Percentiles rank a stretch among this genome's conserved stretches.
Conservation (phyloP, 2,329 filamentous ascomycete species). For the Xylaria sp. region DNA sequence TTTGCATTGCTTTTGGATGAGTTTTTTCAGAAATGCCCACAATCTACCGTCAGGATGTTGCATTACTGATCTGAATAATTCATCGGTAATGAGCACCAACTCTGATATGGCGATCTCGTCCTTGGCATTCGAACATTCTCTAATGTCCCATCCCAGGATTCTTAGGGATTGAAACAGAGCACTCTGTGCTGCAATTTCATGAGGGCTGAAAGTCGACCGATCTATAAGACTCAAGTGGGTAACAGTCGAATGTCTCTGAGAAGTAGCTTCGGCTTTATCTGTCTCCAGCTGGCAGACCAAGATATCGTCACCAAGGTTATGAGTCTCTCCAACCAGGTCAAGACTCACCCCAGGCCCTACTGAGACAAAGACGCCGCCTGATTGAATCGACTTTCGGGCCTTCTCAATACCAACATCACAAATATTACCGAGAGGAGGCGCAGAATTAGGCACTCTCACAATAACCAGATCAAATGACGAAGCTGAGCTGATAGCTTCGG, state of each 20-base stretch:
- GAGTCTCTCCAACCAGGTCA: not conserved
- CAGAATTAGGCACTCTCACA: not conserved
- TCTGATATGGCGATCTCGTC: not conserved
- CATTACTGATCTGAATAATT: not conserved
- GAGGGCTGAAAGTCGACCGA: not conserved
- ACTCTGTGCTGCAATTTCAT: not conserved
- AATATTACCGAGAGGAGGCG: too few species aligned
- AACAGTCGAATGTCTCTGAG: not conserved
- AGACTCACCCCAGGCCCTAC: not conserved
- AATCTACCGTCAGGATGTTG: not conserved
- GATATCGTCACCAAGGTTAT: not conserved
- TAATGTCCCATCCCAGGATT: not conserved
- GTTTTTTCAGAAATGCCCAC: not conserved
- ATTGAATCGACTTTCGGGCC: not conserved
- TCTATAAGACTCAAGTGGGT: not conserved
- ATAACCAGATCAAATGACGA: constrained; percentile 6
- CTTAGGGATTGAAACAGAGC: not conserved
- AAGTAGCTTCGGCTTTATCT: not conserved
- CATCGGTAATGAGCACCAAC: constrained; percentile 4
- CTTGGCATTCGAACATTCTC: not conserved
- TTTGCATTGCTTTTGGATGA: not conserved
- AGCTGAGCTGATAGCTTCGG: not conserved
- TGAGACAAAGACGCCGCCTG: not conserved
- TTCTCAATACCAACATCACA: not conserved
- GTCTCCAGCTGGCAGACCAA: not conserved